Conservation (phyloP, 495 filamentous ascomycete species). For the Tuber melanosporum region DNA sequence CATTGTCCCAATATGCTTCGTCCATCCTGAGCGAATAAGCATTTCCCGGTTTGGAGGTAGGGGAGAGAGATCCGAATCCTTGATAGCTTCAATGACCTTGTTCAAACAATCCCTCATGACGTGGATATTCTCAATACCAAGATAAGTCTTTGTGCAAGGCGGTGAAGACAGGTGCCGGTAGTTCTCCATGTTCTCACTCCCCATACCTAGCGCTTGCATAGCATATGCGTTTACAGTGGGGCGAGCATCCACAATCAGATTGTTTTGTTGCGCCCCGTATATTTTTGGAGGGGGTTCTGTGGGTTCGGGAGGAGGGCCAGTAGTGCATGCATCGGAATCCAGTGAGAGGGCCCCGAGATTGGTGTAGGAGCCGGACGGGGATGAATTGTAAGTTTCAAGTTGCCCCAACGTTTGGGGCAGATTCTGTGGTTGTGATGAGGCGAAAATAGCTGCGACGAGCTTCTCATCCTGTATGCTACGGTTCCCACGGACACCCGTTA, state of each 20-base stretch:
- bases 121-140: slow-evolving; percentile 99
- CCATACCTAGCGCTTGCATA: slow-evolving; percentile 90
- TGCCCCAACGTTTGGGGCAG: slow-evolving; percentile 36
- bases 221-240: slow-evolving; percentile 92
- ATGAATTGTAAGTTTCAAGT: slow-evolving; percentile 33
- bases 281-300: slow-evolving; percentile 44
- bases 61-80: slow-evolving; percentile 82
- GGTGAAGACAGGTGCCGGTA: slow-evolving; percentile 64
- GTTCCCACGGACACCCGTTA: slow-evolving; percentile 79
- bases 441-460: slow-evolving; percentile 82
- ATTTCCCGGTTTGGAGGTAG: slow-evolving; percentile 77
- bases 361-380: slow-evolving; percentile 32
- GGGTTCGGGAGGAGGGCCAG: slow-evolving; percentile 8
- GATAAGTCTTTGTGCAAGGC: slow-evolving; percentile 67
- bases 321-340: background rate
- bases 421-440: slow-evolving; percentile 44
- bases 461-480: slow-evolving; percentile 94
- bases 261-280: slow-evolving; percentile 89
- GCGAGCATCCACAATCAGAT: slow-evolving; percentile 93
- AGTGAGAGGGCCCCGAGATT: slow-evolving; percentile 19
- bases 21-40: slow-evolving; percentile 77
- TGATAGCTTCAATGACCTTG: slow-evolving; percentile 82
- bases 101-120: slow-evolving; percentile 92
- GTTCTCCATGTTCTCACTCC: slow-evolving; percentile 97
- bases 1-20: slow-evolving; percentile 80